A percentile compares a stretch with the other conserved stretches of the same genome.
Evolutionary conservation across 2,329 filamentous ascomycete species (phyloP).

Genomic region (Epichloe glyceriae): DNA sequence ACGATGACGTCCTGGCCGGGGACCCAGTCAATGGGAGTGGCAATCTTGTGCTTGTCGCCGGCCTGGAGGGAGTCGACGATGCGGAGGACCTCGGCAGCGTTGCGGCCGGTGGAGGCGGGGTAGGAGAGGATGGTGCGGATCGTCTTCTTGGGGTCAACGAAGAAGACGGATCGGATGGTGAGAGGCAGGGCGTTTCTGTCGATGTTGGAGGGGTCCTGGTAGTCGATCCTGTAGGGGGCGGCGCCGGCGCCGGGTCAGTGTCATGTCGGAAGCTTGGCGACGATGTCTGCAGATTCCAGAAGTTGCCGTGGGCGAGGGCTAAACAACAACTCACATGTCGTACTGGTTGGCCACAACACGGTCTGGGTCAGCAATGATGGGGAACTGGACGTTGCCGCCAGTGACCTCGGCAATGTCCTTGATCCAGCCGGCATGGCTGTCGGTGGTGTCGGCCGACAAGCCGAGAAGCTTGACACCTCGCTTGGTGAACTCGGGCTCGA

Average conservation of each 20-base stretch:
- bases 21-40: conserved; percentile 83
- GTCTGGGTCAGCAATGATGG: conserved; percentile 70
- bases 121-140: conserved; percentile 88
- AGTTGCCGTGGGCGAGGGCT: too few relatives aligned
- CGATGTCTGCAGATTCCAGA: too few relatives aligned
- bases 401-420: conserved; percentile 74
- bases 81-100: conserved; percentile 66
- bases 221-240: conserved; percentile 47
- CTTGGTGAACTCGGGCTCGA: conserved; percentile 77
- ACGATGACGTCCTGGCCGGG: conserved; percentile 88
- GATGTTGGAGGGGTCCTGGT: conserved; percentile 70
- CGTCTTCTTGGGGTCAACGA: conserved; percentile 89
- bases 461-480: conserved; percentile 86
- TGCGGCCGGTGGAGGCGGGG: conserved; percentile 79
- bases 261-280: too few relatives aligned
- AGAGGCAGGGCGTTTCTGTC: conserved; percentile 76
- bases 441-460: conserved; percentile 73
- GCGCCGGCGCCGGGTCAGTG: too few relatives aligned
- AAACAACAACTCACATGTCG: conserved; percentile 52
- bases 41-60: conserved; percentile 78
- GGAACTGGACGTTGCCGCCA: conserved; percentile 56
- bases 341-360: conserved; percentile 64
- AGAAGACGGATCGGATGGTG: conserved; percentile 88
- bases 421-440: conserved; percentile 80
- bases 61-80: conserved; percentile 69